Conservation (phyloP, 2,329 filamentous ascomycete genomes). For the Hymenoscyphus repandus region DNA sequence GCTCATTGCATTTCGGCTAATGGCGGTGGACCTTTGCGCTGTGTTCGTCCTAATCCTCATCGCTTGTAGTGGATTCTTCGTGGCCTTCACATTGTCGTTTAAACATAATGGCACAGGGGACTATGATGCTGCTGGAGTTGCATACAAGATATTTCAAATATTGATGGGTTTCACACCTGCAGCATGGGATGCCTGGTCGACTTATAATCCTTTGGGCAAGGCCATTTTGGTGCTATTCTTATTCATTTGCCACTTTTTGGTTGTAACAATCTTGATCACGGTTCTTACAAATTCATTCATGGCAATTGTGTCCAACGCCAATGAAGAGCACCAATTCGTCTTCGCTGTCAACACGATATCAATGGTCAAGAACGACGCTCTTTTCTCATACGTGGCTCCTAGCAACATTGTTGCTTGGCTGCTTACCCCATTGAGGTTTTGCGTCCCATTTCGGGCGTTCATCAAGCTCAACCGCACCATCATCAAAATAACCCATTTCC, state of each 20-base stretch:
- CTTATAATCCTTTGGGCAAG: conserved; percentile 75
- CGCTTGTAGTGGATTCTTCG: conserved; percentile 89
- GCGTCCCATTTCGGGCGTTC: conserved; percentile 74
- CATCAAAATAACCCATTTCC: conserved; percentile 88
- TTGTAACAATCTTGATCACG: conserved; percentile 91
- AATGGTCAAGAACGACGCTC: conserved; percentile 95
- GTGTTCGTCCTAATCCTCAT: conserved; percentile 81
- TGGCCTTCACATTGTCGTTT: conserved; percentile 84
- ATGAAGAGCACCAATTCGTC: conserved; percentile 86
- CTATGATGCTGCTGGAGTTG: conserved; percentile 67
- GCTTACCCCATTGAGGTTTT: conserved; percentile 74
- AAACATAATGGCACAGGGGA: conserved; percentile 47
- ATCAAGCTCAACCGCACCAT: conserved; percentile 82
- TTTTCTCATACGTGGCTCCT: conserved; percentile 91
- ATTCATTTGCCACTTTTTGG: conserved; percentile 91
- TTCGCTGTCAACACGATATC: conserved; percentile 97
- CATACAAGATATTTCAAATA: conserved; percentile 88
- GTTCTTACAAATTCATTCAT: conserved; percentile 97
- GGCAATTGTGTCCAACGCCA: conserved; percentile 87
- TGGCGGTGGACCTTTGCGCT: conserved; percentile 84
- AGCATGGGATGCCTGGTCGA: conserved; percentile 78
- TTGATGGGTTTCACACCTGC: conserved; percentile 91
- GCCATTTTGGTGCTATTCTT: conserved; percentile 74
- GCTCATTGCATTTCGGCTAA: conserved; percentile 87
- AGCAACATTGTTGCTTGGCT: conserved; percentile 90